phyloP scores from a whole-genome alignment of 225 moss, liverwort and hornwort genomes.

The Pseudisothecium myosuroides region DNA sequence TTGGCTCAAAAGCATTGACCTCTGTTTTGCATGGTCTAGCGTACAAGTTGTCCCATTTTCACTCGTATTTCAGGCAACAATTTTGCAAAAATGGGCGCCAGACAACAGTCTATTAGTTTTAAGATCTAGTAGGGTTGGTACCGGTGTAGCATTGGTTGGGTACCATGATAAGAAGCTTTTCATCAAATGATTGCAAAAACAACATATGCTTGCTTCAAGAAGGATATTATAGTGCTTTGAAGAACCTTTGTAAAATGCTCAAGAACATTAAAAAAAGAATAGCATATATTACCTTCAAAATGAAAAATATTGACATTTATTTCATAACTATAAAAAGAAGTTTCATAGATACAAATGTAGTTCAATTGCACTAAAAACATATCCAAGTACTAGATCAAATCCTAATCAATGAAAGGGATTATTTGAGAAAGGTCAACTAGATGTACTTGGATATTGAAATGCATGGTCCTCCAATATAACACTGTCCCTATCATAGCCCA shows the following conservation, averaged over 20 bases:
- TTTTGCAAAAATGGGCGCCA: no score
- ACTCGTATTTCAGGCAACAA: no score
- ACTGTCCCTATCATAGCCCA: neutral
- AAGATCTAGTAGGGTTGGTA: no score
- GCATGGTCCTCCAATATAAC: neutral
- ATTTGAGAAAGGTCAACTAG: neutral
- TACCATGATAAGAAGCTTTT: neutral
- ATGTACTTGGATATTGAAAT: rapidly evolving
- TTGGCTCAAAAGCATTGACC: no score
- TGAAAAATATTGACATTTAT: no score
- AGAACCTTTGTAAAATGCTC: rapidly evolving
- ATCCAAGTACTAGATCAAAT: neutral
- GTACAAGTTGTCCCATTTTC: no score
- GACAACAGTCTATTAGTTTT: no score
- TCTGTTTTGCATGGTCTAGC: no score
- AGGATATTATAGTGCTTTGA: neutral
- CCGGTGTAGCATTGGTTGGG: no score
- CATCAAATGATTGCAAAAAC: neutral
- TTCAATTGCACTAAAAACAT: neutral
- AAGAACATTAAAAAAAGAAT: neutral
- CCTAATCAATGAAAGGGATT: neutral
- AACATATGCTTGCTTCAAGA: neutral
- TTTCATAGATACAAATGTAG: neutral
- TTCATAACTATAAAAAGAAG: neutral
- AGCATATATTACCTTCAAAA: rapidly evolving